Base-by-base conservation (phyloP, 805 yeast species). In the Clavispora phyllophila region DNA sequence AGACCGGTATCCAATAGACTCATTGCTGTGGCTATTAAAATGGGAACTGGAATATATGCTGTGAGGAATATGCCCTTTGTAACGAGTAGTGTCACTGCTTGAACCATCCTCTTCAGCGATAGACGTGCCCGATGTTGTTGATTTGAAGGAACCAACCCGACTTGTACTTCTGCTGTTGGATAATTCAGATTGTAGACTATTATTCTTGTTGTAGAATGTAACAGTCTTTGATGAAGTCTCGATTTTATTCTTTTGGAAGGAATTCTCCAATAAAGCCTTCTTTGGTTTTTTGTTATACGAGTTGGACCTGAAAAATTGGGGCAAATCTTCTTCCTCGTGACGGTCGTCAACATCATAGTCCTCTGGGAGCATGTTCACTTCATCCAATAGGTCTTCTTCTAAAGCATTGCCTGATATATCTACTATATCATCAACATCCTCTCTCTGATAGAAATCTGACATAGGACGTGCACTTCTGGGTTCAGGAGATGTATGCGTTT, bases 231-330 rank as follows among this genome's bases (percentile, higher is more conserved):
- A 61, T 8, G 49, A 36, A 2, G 71, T 63, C 41, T 67, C 65
- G 15, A 70, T 67, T 42, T 64, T 68, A 43, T 63, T 67, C 4
- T 61, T 49, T 24, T 49, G 57, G 35, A 39, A 53, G 24, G 44
- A 55, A 42, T 47, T 49, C 22, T 62, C 63, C 36, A 51, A 34
- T 17, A 56, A 42, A n/a, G 54, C 45, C 44, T 60, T 61, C 39
- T 51, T 45, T 3, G 75, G 74, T 42, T 54, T 63, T 36, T 66
- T 65, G 43, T 60, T 67, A 53, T 60, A 69, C 2, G 74, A 69
- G 45, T 65, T 67, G 2, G 73, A 66, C 26, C 70, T 47, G 44
- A 53, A 51, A 48, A 62, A 61, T 12, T 46, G 40, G 4, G 41
- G 37, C 4, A 22, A 22, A 6, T 19, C 26, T 4, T 14, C 15